Conservation (phyloP, 768 basidiomycete genomes). For the Russula ochroleuca region DNA sequence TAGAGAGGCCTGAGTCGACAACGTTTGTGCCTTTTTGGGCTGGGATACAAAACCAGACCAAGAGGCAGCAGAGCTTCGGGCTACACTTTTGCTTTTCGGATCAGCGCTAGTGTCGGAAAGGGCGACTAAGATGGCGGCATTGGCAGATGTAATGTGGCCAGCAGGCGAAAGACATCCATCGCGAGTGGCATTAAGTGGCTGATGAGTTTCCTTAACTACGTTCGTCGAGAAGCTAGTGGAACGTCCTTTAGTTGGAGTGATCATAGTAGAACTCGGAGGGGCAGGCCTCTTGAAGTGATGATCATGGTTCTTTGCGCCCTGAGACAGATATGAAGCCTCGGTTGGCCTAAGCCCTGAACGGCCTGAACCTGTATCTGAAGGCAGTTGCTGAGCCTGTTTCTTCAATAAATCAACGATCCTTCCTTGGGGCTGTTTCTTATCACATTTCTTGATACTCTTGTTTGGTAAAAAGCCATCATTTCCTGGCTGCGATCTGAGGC, state of each 20-base stretch:
- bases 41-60: conserved; percentile 4
- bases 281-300: not conserved
- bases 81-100: not conserved
- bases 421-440: conserved; percentile 30
- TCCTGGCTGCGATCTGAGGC: conserved; percentile 2
- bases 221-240: not conserved
- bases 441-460: not conserved
- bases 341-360: conserved; percentile 23
- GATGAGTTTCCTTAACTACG: not conserved
- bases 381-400: conserved; percentile 36
- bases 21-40: not conserved
- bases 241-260: not conserved
- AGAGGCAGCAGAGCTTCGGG: not conserved
- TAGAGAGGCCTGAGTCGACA: not conserved
- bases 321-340: not conserved
- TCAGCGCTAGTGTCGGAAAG: not conserved
- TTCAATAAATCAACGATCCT: conserved; percentile 47
- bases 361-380: not conserved
- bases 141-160: not conserved
- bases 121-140: not conserved
- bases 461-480: not conserved
- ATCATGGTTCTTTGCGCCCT: not conserved
- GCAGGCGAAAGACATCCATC: not conserved
- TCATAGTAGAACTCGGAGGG: not conserved
- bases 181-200: not conserved